Base-by-base conservation (phyloP, 306 rosid genomes). In the Glycyrrhiza uralensis region DNA sequence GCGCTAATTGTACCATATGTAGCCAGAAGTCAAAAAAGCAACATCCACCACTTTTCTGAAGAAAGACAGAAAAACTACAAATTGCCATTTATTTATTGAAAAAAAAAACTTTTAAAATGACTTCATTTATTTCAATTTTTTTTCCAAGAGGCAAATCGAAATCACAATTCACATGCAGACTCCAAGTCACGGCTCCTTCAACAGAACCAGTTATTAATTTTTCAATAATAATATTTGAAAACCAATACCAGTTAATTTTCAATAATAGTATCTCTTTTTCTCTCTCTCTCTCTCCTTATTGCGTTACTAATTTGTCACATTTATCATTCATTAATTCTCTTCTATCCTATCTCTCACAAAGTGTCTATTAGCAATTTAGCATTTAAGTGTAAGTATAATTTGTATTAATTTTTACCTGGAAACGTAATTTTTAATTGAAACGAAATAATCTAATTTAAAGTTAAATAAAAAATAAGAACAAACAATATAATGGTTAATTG, bases 11-110 rank as follows among this genome's bases (percentile, higher is more conserved):
- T 38, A 33, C 65, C 42, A n/a, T 14, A 19, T 42, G 49, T 36
- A 4, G 13, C 11, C 6, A 61, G 4, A 55, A 78, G 59, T 78
- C 65, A 83, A 61, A 75, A 70, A n/a, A 71, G 83, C 78, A 20
- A 36, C 3, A 22, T 17, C 19, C 69, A 22, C 52, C 39, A 14
- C 65, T 38, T 73, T 78, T 61, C 58, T 22, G 2, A 44, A 62
- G 39, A 79, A 71, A 49, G 45, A 32, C 14, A 66, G 2, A 47
- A 10, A 59, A 63, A 20, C 29, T 24, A 26, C 28, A 52, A 35
- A 5, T 11, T n/a, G n/a, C n/a, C n/a, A n/a, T n/a, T 51, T 13
- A 30, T 14, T 7, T 1, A 30, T 3, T 3, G 33, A 22, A 20
- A 51, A 51, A 64, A 41, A 4, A 1, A 3, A 42, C 44, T 49